These are phyloP conservation scores for Metschnikowia sp. DNA, from an alignment of 805 yeast genomes.

Conservation along the genomic window DNA sequence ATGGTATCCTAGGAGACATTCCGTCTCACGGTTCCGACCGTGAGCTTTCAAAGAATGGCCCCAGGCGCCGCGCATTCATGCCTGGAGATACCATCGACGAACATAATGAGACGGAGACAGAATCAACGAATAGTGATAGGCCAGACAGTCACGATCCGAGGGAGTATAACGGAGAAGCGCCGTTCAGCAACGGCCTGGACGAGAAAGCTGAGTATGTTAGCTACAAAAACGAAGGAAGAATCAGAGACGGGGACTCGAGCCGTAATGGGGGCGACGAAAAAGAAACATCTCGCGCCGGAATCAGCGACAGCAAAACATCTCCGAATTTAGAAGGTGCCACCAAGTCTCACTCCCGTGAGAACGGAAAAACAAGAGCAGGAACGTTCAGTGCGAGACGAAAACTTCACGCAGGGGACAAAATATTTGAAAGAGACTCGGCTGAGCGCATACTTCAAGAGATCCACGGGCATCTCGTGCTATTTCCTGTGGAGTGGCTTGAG, in stretches of 20 bases:
- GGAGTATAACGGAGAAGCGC: background rate
- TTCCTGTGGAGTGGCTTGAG: constrained; percentile 88
- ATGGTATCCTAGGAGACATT: constrained; percentile 22
- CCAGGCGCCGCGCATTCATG: constrained; percentile 4
- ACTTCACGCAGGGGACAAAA: constrained; percentile 41
- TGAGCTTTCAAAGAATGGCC: background rate
- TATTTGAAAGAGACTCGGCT: constrained; percentile 73
- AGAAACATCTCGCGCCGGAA: constrained; percentile 8
- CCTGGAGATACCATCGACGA: constrained; percentile 6
- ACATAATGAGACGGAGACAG: constrained; percentile 17
- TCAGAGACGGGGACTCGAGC: background rate
- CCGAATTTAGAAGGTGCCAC: background rate
- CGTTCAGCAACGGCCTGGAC: background rate
- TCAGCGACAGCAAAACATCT: no score
- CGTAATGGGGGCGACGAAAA: constrained; percentile 2
- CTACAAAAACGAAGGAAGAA: background rate
- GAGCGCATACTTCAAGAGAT: constrained; percentile 66
- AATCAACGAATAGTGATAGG: constrained; percentile 2
- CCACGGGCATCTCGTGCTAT: constrained; percentile 85
- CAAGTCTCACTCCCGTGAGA: background rate
- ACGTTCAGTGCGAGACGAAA: constrained; percentile 36
- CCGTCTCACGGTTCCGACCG: constrained; percentile 1
- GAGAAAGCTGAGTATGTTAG: background rate
- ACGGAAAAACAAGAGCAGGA: constrained; percentile 32
- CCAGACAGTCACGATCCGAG: background rate